These are phyloP conservation scores for Podosphaera xanthii DNA, from an alignment of 2,329 filamentous ascomycete species.

Conservation along the genomic window DNA sequence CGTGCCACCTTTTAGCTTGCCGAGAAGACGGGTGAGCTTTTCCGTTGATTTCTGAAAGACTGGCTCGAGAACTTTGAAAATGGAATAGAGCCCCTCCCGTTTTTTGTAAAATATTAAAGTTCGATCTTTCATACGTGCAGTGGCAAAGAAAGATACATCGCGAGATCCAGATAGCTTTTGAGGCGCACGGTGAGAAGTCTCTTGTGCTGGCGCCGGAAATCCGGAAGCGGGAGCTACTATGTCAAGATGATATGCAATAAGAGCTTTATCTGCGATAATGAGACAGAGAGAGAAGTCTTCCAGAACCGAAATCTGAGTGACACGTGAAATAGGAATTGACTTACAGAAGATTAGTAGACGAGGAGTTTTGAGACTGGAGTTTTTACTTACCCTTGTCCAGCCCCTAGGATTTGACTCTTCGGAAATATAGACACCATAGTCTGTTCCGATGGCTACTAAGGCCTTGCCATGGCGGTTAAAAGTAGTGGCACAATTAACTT, in stretches of 20 bases:
- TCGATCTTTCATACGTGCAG: constrained; percentile 89
- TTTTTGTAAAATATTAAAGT: constrained; percentile 94
- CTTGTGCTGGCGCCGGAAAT: constrained; percentile 37
- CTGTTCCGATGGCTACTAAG: constrained; percentile 84
- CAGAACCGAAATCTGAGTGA: constrained; percentile 82
- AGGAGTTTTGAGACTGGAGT: not conserved
- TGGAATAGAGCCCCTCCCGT: constrained; percentile 73
- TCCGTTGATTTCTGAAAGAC: constrained; percentile 83
- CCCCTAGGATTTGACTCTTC: constrained; percentile 75
- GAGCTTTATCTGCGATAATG: constrained; percentile 70
- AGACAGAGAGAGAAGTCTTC: constrained; percentile 91
- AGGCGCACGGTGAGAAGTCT: constrained; percentile 58
- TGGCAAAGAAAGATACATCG: constrained; percentile 92
- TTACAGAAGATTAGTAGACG: constrained; percentile 18
- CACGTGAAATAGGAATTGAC: constrained; percentile 49
- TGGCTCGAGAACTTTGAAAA: constrained; percentile 90
- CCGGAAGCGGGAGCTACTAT: constrained; percentile 45
- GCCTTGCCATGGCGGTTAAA: constrained; percentile 68
- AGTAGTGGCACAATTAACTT: constrained; percentile 80
- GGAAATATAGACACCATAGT: constrained; percentile 79
- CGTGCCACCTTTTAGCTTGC: constrained; percentile 35
- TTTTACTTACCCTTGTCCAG: constrained; percentile 57
- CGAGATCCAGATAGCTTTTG: constrained; percentile 70
- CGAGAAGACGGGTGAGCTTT: constrained; percentile 49
- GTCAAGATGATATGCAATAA: constrained; percentile 87